Base-by-base conservation (phyloP, 2,329 filamentous ascomycete genomes). In the Hypomyces perniciosus region DNA sequence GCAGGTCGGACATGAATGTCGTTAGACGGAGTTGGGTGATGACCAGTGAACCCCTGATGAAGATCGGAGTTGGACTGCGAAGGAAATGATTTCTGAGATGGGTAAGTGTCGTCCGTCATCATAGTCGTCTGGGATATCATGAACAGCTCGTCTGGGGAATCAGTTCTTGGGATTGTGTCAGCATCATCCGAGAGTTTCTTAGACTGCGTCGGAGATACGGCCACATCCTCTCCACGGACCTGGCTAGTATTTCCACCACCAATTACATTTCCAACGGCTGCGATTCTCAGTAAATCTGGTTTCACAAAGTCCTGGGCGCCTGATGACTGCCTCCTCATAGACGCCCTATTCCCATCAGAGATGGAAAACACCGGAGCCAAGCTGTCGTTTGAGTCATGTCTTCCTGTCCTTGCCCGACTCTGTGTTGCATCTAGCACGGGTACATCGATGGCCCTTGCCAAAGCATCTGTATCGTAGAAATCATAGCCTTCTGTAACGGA, bases 401-500 rank as follows among this genome's bases (percentile, higher is more conserved):
- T 70, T 2, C 62, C 53, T 6, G 62, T 59, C 50, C 56, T 63
- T 38, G 44, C 59, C 37, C 51, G 58, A 12, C 67, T 63, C 54
- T 39, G 49, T 28, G 43, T 30, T 8, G 41, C 34, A 26, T 62
- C 60, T 31, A 50, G 60, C 7, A 63, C 57, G 7, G 74, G 77
- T 45, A 81, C 75, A 53, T 83, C 77, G 43, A 82, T 77, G 6
- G 76, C 77, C 41, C 69, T 69, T 44, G 68, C 67, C 50, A 77
- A 64, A 29, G 71, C 75, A n/a, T 81, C 80, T 29, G 80, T 68
- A 58, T 81, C 82, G 60, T 84, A 84, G 59, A 85, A 85, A 62
- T 85, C 81, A 58, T 85, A 84, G 1, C 81, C 81, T 56, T 84
- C 81, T 1, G 76, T 79, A 59, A 71, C 77, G 9, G 76, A 78